Evolutionary conservation across 495 filamentous ascomycete genomes (phyloP), one percentile per base, ranked within the genome.

Genomic region (Xylaria longipes): DNA sequence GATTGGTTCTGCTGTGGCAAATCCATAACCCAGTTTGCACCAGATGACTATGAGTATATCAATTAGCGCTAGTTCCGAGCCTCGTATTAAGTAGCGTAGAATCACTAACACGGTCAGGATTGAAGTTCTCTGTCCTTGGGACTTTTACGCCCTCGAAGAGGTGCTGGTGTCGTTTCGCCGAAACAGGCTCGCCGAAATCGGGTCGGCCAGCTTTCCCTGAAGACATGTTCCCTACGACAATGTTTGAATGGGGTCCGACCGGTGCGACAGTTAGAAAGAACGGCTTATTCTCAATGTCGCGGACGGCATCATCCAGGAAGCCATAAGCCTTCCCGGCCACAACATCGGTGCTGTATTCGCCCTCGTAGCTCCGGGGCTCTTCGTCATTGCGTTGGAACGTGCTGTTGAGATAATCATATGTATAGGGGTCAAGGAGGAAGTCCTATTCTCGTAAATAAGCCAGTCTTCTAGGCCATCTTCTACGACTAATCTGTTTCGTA

Each of bases 341-440:
- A 12, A 93, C 82, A 69, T 92, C 90, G 0, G 83, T 88, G 6
- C 85, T 84, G 71, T 92, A 87, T 22, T 87, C 68, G 12, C 87
- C 88, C 62, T 84, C 82, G 54, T 89, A 86, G 76, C 84, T 89
- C 20, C 84, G 78, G 0, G 89, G 89, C 1, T 74, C 71, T 6
- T 91, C 84, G 8, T 82, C 77, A 67, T 92, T 90, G 3, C 89
- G 84, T 71, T 91, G 89, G 70, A 87, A 91, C 0, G 85, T 89
- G 25, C 85, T 82, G 76, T 91, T 91, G 6, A 88, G 78, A 73
- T 92, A 92, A 4, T 87, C 81, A 71, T 92, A 92, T 0, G 90
- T 92, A 63, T 83, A 86, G 0, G 90, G 90, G 73, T 92, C 90
- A 0, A 92, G 84, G 1, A 91, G 83, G 73, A 92, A 91, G 70